Evolutionary conservation across 2,329 filamentous ascomycete genomes (phyloP).

Genomic region (Drechslera avenae): DNA sequence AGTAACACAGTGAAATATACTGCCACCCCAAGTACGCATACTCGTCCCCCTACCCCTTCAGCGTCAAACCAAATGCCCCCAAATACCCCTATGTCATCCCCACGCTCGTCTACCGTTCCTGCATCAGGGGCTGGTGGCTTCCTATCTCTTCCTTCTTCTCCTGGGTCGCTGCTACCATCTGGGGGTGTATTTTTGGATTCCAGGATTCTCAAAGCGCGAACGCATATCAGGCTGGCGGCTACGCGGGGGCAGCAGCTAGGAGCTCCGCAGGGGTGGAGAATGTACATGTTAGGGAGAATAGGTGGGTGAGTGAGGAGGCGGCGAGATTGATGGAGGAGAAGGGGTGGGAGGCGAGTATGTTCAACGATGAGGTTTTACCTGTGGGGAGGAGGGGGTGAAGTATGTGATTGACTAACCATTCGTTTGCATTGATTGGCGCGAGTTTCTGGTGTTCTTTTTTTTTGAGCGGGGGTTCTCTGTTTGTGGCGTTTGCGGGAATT

Average conservation of each 20-base stretch:
- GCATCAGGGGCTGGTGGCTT: conserved; percentile 43
- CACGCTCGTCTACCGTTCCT: conserved; percentile 56
- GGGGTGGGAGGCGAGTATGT: conserved; percentile 33
- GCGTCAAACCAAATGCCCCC: conserved; percentile 58
- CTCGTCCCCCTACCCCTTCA: conserved; percentile 55
- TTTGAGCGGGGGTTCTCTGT: too few species aligned
- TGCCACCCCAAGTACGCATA: conserved; percentile 57
- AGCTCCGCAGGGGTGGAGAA: neutral
- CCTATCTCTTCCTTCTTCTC: conserved; percentile 33
- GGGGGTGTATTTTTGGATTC: conserved; percentile 14
- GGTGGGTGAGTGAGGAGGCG: conserved; percentile 13
- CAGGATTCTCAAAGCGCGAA: conserved; percentile 8
- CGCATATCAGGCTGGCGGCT: neutral
- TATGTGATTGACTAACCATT: too few species aligned
- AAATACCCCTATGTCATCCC: conserved; percentile 61
- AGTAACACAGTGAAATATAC: conserved; percentile 50
- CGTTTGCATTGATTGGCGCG: too few species aligned
- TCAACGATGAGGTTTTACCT: conserved; percentile 27
- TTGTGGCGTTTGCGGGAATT: too few species aligned
- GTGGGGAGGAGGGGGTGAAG: neutral
- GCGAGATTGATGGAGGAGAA: conserved; percentile 20
- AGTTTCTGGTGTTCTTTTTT: too few species aligned
- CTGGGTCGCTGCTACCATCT: conserved; percentile 23
- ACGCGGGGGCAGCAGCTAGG: too few species aligned
- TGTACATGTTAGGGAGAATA: neutral